Base-by-base conservation (phyloP, 2,329 filamentous ascomycete species). In the Penicillium sp. region DNA sequence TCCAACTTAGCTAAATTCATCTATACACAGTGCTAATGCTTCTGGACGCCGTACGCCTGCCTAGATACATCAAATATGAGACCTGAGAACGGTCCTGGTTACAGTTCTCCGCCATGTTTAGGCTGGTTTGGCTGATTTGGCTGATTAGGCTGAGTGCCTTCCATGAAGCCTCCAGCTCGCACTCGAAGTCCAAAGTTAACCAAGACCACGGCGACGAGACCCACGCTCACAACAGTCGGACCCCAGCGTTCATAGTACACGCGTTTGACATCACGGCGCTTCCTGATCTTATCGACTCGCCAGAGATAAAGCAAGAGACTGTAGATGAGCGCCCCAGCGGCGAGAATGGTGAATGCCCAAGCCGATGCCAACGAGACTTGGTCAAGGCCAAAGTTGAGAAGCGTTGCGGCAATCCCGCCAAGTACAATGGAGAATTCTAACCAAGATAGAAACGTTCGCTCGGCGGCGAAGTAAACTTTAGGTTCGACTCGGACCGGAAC, bases 351-450 rank as follows among this genome's bases (percentile, higher is more conserved):
- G 63, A 96, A 98, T 1, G 79, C 74, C 59, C 81, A 84, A 0
- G 87, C 76, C 0, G 84, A 79, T 30, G 78, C 70, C 47, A 93
- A 79, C 4, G 82, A 79, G 13, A 80, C 63, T 30, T 65, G 64
- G 55, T 76, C 67, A 15, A 62, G 58, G 52, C 85, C 79, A 61
- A 95, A 87, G 70, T 94, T 89, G 50, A 94, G 76, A 30, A 94
- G 71, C 0, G 85, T 85, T 6, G 84, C 82, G 9, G 88, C 86
- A 53, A 94, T 90, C 17, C 84, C 84, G 53, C 86, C 87, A 37
- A 98, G 81, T 59, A 95, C 89, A 57, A 96, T 94, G 33, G 85
- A 90, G 67, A 94, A 96, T 65, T 98, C 90, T 55, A 98, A 84
- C 88, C 92, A 98, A 47, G 87, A 85, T 40, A 98, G 75, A 68